Conservation (phyloP, 768 basidiomycete genomes). For the Lactarius indigo region DNA sequence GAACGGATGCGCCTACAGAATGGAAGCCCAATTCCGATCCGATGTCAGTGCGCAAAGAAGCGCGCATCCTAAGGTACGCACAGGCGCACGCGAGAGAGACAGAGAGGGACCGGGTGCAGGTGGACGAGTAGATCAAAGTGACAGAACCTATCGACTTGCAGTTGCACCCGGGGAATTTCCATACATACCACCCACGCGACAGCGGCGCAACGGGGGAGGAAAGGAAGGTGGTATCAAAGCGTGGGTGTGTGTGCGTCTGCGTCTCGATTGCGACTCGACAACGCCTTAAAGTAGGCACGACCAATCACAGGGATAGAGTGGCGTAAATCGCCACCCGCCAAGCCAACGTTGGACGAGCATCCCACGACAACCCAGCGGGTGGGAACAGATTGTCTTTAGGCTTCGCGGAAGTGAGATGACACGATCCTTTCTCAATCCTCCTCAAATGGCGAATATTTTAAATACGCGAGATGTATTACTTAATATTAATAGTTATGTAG, state of each 20-base stretch:
- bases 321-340: conserved; percentile 2
- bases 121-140: background rate
- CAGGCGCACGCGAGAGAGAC: background rate
- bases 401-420: background rate
- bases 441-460: too few species aligned
- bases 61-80: background rate
- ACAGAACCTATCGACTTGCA: background rate
- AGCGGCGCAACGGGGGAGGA: background rate
- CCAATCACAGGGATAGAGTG: background rate
- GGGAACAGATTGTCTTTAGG: background rate
- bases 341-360: background rate
- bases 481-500: background rate
- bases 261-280: conserved; percentile 2
- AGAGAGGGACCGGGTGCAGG: background rate
- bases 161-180: background rate
- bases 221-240: background rate
- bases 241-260: background rate
- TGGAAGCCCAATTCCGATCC: background rate
- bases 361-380: conserved; percentile 20
- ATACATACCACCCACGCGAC: background rate
- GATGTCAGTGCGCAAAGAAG: background rate
- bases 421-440: too few species aligned
- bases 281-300: background rate
- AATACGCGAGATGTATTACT: background rate
- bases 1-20: conserved; percentile 75